These are phyloP conservation scores for Pseudocercospora macadamiae DNA, from an alignment of 2,329 filamentous ascomycete species.

Conservation along the genomic window DNA sequence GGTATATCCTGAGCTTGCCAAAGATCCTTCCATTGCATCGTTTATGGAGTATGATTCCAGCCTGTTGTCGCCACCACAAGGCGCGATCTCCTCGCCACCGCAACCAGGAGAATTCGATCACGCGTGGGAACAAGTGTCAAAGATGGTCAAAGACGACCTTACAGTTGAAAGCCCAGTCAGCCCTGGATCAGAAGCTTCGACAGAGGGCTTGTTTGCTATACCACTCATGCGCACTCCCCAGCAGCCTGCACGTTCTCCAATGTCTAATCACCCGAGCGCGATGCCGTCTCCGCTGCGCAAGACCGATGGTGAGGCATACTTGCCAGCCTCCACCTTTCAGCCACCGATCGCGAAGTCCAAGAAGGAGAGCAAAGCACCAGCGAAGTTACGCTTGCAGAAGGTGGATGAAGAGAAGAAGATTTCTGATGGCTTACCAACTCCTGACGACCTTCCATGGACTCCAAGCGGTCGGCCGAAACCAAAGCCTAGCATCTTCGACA, in stretches of 20 bases:
- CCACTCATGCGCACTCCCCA: slow-evolving; percentile 9
- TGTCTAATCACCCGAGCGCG: slow-evolving; percentile 31
- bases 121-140: slow-evolving; percentile 14
- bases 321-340: slow-evolving; percentile 27
- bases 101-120: slow-evolving; percentile 3
- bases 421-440: slow-evolving; percentile 5
- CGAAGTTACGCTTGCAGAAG: slow-evolving; percentile 7
- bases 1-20: slow-evolving; percentile 29
- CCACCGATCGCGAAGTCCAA: slow-evolving; percentile 19
- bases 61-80: neutral
- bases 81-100: neutral
- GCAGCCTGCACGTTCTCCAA: slow-evolving; percentile 18
- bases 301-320: slow-evolving; percentile 6
- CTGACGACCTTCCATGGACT: slow-evolving; percentile 18
- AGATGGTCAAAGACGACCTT: neutral
- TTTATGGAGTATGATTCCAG: slow-evolving; percentile 17
- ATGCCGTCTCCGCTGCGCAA: slow-evolving; percentile 34
- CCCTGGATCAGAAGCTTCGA: slow-evolving; percentile 8
- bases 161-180: neutral
- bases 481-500: slow-evolving; percentile 21
- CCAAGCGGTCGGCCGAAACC: slow-evolving; percentile 16
- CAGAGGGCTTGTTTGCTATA: slow-evolving; percentile 18
- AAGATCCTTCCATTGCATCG: slow-evolving; percentile 25
- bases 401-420: slow-evolving; percentile 11
- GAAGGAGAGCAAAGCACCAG: slow-evolving; percentile 1